Base-by-base conservation (phyloP, 345 rosid genomes). In the Odontarrhena argentea region DNA sequence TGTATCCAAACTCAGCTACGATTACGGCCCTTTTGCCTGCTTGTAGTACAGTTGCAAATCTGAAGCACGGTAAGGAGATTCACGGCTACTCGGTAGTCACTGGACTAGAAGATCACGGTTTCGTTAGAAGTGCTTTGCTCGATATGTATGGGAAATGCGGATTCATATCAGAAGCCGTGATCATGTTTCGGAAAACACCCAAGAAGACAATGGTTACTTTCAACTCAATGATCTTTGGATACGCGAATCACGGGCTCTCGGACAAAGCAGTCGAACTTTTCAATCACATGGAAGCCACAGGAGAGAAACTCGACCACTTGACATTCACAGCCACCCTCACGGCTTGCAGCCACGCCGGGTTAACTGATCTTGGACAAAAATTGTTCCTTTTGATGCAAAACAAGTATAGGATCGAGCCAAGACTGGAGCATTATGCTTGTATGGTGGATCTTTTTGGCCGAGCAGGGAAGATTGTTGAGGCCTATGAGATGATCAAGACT, bases 101-200 rank as follows among this genome's bases (percentile, higher is more conserved):
- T 13, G 92, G 97, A 35, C 76, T 82, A 12, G 97, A 84, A 76
- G 79, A 72, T 30, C 86, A 88, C 8, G 45, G 86, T 26, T 86
- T 79, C 48, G 88, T 88, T 15, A 84, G 68, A 70, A 93, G 88
- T 67, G 87, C 92, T 73, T 84, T 92, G 62, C 79, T 87, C 4
- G 98, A 92, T 72, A 87, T 87, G 96, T 92, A 92, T 46, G 85
- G 88, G 9, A 92, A 92, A 76, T 85, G 87, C 24, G 92, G 96
- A 30, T 76, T 68, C 59, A 79, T 87, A 66, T 73, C 83, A 14
- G 80, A 84, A 73, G 97, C 92, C 8, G 76, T 70, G 82, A 67
- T 71, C 37, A 46, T 88, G 77, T 93, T 93, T 52, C 28, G 4
- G 48, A 81, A 74, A 47, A 83, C 80, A 78, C 34, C 73, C 14